Evolutionary conservation across 345 rosid genomes (phyloP), one percentile per base, ranked within the genome.

Genomic region (Pistacia vera): DNA sequence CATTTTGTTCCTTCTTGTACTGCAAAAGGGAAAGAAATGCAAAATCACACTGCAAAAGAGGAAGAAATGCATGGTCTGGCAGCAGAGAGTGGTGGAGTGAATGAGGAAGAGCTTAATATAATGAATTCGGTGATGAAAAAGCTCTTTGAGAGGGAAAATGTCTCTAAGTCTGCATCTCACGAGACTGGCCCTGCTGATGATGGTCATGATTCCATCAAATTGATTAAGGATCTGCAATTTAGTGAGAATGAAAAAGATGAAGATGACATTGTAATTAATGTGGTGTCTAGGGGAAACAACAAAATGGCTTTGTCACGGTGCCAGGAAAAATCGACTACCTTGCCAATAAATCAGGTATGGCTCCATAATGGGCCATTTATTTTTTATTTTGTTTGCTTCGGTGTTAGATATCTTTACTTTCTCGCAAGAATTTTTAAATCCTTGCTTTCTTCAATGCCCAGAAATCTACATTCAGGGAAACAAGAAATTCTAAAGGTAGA

Each of bases 71-170:
- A 57, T 69, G 77, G 67, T 62, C 28, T 70, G 20, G 89, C 87
- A 66, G 75, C 82, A 7, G 80, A 81, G 18, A 68, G 77, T 67
- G 84, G 63, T 63, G 90, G 81, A 38, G 59, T 89, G 38, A 81
- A 87, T 72, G 86, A 86, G 70, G 82, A 88, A 77, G 97, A 96
- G 82, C 75, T 92, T 74, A 75, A 79, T 71, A 63, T 93, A 74
- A 95, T 93, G 97, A 85, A 81, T 64, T 90, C 92, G 0, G 97
- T 96, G 77, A 88, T 96, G 92, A 80, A 79, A 75, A 90, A 81
- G 86, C 89, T 96, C 18, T 86, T 96, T 77, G 60, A 80, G 83
- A 89, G 78, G 77, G 85, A 83, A 78, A 84, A 72, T 48, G 44
- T 79, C 67, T 52, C 82, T 33, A 38, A 59, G 28, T 30, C 74